A percentile compares a stretch with the other conserved stretches of the same genome.
Conservation (phyloP, 768 basidiomycete genomes). For the Calocybe gangraenosa region DNA sequence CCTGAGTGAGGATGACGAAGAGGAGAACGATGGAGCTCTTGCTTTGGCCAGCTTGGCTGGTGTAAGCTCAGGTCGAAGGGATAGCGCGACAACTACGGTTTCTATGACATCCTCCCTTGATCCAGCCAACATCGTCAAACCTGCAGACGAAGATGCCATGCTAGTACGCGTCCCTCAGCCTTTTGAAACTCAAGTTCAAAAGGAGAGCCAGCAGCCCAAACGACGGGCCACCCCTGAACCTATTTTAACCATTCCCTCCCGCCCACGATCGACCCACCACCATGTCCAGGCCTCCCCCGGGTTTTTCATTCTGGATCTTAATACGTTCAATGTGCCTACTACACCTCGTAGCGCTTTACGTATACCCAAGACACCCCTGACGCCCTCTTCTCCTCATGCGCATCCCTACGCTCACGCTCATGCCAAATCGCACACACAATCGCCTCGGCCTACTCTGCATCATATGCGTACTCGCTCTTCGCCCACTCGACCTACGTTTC, state of each 20-base stretch:
- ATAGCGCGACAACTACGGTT: constrained; percentile 41
- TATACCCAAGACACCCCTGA: constrained; percentile 3
- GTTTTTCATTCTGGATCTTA: constrained; percentile 33
- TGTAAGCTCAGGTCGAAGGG: constrained; percentile 26
- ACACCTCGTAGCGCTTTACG: constrained; percentile 7
- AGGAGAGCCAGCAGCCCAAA: constrained; percentile 25
- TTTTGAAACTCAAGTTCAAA: constrained; percentile 21
- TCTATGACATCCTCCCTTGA: constrained; percentile 50
- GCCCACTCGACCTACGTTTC: constrained; percentile 5
- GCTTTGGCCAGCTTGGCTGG: constrained; percentile 18
- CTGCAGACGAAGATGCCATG: constrained; percentile 22
- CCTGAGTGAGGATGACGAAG: constrained; percentile 6
- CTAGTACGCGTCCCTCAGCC: constrained; percentile 14
- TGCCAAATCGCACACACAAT: too few species aligned
- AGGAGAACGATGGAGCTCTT: constrained; percentile 9
- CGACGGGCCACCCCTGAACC: constrained; percentile 28
- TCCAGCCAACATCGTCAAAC: constrained; percentile 41
- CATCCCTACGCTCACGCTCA: not conserved
- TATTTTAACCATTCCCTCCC: constrained; percentile 33
- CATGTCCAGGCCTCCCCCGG: constrained; percentile 32
- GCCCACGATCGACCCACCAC: constrained; percentile 26
- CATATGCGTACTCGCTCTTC: constrained; percentile 1
- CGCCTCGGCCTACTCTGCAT: not conserved
- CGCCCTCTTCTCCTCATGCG: constrained; percentile 1
- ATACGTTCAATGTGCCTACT: constrained; percentile 28